These are phyloP conservation scores for Claviceps maximensis DNA, from an alignment of 2,329 filamentous ascomycete genomes.

Conservation along the genomic window DNA sequence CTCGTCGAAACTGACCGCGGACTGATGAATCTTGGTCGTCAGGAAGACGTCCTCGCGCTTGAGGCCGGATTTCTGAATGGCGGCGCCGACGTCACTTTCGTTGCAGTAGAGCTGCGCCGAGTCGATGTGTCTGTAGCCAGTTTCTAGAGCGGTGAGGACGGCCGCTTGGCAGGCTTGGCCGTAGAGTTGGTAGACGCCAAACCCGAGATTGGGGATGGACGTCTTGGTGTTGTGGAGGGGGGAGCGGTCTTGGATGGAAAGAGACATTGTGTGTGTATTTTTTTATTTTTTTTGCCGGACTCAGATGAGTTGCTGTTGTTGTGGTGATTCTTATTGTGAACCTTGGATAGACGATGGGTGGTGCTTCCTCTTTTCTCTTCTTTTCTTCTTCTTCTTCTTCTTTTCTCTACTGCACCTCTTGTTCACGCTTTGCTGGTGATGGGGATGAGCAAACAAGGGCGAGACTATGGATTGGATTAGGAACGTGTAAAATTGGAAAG, in stretches of 20 bases:
- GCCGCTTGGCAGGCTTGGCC: conserved; percentile 41
- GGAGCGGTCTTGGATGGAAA: conserved; percentile 10
- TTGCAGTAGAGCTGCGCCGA: conserved; percentile 53
- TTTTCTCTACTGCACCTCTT: no score
- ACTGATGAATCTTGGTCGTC: conserved; percentile 53
- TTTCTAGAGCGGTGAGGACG: conserved; percentile 41
- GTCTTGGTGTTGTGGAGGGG: conserved; percentile 12
- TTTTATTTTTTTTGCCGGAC: no score
- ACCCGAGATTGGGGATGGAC: conserved; percentile 52
- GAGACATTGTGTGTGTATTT: background rate
- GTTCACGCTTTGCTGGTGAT: no score
- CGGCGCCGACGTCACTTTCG: conserved; percentile 52
- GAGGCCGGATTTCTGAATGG: conserved; percentile 43
- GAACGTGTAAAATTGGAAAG: no score
- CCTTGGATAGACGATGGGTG: no score
- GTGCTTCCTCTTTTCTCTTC: background rate
- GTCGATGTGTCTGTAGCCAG: conserved; percentile 52
- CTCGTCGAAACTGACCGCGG: conserved; percentile 31
- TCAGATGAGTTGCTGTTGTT: no score
- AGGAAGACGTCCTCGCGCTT: conserved; percentile 49
- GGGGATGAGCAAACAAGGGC: no score
- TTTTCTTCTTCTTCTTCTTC: no score
- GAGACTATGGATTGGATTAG: no score
- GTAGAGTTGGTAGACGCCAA: conserved; percentile 55
- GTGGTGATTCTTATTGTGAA: no score